Evolutionary conservation across 2,329 filamentous ascomycete genomes (phyloP), one percentile per base, ranked within the genome.

Genomic region (Escovopsis sp.): DNA sequence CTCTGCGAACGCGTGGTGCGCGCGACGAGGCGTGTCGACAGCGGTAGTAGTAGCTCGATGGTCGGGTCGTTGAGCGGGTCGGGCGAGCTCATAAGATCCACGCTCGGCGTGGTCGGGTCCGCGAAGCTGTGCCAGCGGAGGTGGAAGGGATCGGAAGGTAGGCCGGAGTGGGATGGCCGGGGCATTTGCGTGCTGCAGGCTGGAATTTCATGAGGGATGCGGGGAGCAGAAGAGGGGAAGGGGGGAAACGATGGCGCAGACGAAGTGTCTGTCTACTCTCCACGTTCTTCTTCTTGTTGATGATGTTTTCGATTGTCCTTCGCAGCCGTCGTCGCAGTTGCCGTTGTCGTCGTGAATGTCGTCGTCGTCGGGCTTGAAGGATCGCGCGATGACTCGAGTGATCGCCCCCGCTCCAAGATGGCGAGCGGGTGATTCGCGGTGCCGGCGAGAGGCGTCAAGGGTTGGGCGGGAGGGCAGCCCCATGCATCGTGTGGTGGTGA

Each of bases 11-110:
- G 53, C 31, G 61, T 58, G 45, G 61, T 68, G 28, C 58, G 61
- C 14, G 66, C 62, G 38, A 63, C 52, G 46, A 60, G 62, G 33
- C 56, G 56, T 31, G 55, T 52, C 25, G 55, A 46, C 25, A 58
- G 54, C 36, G 53, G 54, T 35, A 49, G 44, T 36, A 53, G 54
- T 35, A 49, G 44, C 37, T 54, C 46, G 36, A 49, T 44, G 38
- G 54, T 47, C 34, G 45, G 43, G 33, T 60, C 57, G 49, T 62
- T 65, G 39, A 69, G 55, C 31, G 66, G 66, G 49, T 69, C 66
- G 27, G 66, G 66, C 43, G 65, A 68, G 36, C 63, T 67, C 53
- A 63, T 61, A 47, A 57, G 53, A 48, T 63, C 62, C 43, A 53
- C 53, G 47, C 53, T 57, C 35, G 56, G 50, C 34, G 54, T 57